phyloP scores from a whole-genome alignment of 2,329 filamentous ascomycete genomes.

The Diaporthe sp. region DNA sequence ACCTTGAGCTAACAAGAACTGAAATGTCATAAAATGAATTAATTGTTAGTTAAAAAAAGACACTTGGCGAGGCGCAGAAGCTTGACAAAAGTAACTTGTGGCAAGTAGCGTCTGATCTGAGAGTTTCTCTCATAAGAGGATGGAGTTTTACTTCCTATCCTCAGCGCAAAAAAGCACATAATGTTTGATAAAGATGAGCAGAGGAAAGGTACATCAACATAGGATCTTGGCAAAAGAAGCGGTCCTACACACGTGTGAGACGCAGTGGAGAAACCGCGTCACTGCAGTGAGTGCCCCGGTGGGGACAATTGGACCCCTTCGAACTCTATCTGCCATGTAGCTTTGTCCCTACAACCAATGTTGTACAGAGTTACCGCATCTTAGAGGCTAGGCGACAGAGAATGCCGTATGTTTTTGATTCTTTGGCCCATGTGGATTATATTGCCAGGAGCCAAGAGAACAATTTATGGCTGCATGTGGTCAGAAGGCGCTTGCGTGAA shows the following conservation, averaged over 20 bases:
- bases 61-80: not conserved
- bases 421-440: not conserved
- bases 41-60: not conserved
- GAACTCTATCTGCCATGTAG: not conserved
- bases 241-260: not conserved
- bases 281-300: not conserved
- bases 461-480: not conserved
- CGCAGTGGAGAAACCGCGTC: constrained; percentile 10
- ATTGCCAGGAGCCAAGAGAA: not conserved
- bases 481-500: not conserved
- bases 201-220: too few relatives aligned
- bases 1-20: not conserved
- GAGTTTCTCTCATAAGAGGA: too few relatives aligned
- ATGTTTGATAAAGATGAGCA: not conserved
- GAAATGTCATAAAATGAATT: too few relatives aligned
- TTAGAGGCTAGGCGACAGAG: not conserved
- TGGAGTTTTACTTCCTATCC: not conserved
- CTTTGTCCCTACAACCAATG: too few relatives aligned
- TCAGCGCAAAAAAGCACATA: too few relatives aligned
- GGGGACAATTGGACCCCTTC: not conserved
- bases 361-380: not conserved
- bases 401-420: too few relatives aligned
- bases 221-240: not conserved
- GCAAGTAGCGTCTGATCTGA: not conserved
- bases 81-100: not conserved